Base-by-base conservation (phyloP, 768 basidiomycete genomes). In the Terana coerulea region DNA sequence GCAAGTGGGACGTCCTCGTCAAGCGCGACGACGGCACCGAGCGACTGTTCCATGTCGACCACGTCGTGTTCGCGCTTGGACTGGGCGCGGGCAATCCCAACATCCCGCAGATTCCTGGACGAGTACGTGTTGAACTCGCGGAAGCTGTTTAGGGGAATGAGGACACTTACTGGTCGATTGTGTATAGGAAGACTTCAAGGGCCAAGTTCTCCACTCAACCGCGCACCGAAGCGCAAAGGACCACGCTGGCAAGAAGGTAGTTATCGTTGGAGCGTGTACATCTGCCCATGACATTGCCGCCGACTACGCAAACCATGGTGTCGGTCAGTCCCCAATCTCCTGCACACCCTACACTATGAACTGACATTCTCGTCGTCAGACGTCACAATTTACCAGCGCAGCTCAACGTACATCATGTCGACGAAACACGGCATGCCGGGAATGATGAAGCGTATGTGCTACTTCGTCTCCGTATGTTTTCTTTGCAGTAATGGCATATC, bases 251-350 rank as follows among this genome's bases (percentile, higher is more conserved):
- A 88, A 88, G 69, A 89, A 83, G 60, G 84, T 87, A 0, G 72
- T 83, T 3, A 79, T 90, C 2, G 68, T 89, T 3, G 87, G 87
- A 1, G 74, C 85, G 12, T 80, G 80, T 47, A 85, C 83, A 10
- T 84, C 80, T 1, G 75, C 69, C 0, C 78, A 79, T 55, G 79
- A 80, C 43, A 74, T 82, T 36, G 72, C 75, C 5, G 61, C 70
- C 15, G 78, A 80, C 53, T 75, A 69, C 37, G 69, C 63, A 34
- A 62, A 71, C 4, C 62, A 75, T 55, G 78, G 75, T 1, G 65
- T 80, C 34, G 78, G 79, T 68, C 54, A 54, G 70, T 60, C 3
- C 17, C 29, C n/a, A n/a, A n/a, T n/a, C n/a, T n/a, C n/a, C 33
- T 22, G 30, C 21, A 10, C 42, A 35, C 3, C 29, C 31, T 30